Conservation (phyloP, 495 filamentous ascomycete genomes). For the Glonium stellatum region DNA sequence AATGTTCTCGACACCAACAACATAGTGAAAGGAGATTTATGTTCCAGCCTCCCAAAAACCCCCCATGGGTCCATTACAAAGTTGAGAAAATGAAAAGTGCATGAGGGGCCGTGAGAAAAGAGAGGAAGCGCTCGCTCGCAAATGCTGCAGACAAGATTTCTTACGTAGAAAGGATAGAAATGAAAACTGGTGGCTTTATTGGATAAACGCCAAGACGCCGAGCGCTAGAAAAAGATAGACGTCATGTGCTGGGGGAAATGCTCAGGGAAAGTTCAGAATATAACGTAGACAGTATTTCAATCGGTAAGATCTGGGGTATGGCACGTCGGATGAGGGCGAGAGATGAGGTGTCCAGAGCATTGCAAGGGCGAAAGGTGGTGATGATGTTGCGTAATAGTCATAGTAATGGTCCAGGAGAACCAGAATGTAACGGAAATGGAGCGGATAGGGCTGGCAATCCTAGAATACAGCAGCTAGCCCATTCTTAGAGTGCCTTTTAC, state of each 20-base stretch:
- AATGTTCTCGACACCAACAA: no score
- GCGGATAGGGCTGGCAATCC: background rate
- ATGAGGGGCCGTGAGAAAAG: no score
- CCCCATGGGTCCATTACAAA: no score
- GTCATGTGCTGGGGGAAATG: background rate
- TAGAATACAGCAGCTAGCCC: constrained; percentile 77
- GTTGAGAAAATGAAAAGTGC: no score
- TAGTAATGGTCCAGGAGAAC: background rate
- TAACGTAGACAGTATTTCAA: background rate
- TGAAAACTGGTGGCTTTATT: no score
- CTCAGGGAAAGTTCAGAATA: background rate
- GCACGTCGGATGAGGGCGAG: background rate
- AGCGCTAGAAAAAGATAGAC: background rate
- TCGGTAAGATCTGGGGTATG: background rate
- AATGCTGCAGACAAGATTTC: no score
- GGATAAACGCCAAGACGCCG: background rate
- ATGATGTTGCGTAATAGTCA: no score
- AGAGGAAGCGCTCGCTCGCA: no score
- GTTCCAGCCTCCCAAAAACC: no score
- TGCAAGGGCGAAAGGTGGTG: background rate
- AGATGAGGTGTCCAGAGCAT: background rate
- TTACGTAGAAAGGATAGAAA: no score
- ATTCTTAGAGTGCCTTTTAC: constrained; percentile 82
- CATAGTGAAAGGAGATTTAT: no score
- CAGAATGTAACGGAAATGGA: background rate